A percentile compares a stretch with the other conserved stretches of the same genome.
Evolutionary conservation across 2,329 filamentous ascomycete genomes (phyloP).

Genomic region (Ascochyta viciae-villosae): DNA sequence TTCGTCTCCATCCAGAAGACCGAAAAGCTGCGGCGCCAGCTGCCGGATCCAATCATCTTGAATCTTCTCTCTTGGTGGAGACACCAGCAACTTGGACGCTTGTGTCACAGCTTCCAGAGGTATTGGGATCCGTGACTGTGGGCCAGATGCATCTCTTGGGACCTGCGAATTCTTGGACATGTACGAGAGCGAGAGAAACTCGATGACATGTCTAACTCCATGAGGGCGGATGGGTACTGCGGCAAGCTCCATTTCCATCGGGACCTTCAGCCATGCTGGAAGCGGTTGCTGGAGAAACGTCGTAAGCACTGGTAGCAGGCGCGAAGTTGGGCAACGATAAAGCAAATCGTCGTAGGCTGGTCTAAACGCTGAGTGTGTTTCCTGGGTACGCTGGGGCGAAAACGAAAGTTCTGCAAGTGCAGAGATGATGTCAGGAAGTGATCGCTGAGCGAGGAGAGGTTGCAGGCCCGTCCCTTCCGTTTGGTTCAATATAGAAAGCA

Average conservation of each 20-base stretch:
- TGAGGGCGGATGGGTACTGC: constrained; percentile 66
- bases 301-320: constrained; percentile 68
- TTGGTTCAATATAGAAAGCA: constrained; percentile 39
- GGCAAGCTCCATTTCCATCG: constrained; percentile 65
- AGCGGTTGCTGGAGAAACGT: constrained; percentile 68
- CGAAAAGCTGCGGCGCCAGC: constrained; percentile 67
- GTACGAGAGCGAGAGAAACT: constrained; percentile 75
- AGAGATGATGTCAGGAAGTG: constrained; percentile 45
- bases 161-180: constrained; percentile 57
- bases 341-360: constrained; percentile 29
- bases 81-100: constrained; percentile 67
- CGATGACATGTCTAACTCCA: constrained; percentile 71
- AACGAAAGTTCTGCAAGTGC: constrained; percentile 46
- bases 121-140: constrained; percentile 61
- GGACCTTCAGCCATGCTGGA: constrained; percentile 66
- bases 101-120: constrained; percentile 72
- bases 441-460: constrained; percentile 46
- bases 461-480: constrained; percentile 39
- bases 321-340: constrained; percentile 56
- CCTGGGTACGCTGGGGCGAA: constrained; percentile 28
- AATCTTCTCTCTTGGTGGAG: constrained; percentile 62
- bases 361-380: constrained; percentile 20
- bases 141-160: constrained; percentile 35
- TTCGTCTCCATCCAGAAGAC: constrained; percentile 66
- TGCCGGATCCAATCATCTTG: constrained; percentile 66